phyloP scores from a whole-genome alignment of 1,284 basidiomycete genomes.

The Ganoderma multipileum region DNA sequence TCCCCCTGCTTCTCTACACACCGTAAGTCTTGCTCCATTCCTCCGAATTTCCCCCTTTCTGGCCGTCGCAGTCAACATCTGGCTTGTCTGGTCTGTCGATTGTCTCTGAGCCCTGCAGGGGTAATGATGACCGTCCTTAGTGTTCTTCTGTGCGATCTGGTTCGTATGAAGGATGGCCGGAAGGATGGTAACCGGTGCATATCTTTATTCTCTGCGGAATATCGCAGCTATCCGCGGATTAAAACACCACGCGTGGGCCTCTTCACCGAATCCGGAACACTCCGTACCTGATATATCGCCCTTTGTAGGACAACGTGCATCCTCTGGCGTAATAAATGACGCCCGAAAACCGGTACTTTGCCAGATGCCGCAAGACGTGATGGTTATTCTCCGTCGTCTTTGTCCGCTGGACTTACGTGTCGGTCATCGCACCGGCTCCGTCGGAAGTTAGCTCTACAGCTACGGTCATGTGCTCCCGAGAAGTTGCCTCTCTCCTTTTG shows the following conservation, averaged over 20 bases:
- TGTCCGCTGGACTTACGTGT: background rate
- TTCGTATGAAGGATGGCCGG: background rate
- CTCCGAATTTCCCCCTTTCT: slow-evolving; percentile 29
- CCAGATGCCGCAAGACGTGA: background rate
- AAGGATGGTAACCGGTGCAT: background rate
- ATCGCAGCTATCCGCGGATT: slow-evolving; percentile 12
- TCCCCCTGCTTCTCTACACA: slow-evolving; percentile 10
- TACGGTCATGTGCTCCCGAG: background rate
- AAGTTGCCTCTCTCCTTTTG: background rate
- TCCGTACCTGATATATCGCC: background rate
- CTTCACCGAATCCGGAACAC: background rate
- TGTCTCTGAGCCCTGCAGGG: background rate
- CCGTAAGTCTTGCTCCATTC: slow-evolving; percentile 22
- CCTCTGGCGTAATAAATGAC: background rate
- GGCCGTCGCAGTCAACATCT: background rate
- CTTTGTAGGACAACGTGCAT: background rate
- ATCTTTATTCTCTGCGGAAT: slow-evolving; percentile 12
- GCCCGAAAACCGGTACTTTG: background rate
- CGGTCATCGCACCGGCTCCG: background rate
- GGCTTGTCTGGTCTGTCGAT: background rate
- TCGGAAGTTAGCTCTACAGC: background rate
- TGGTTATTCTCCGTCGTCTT: slow-evolving; percentile 7
- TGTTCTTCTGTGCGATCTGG: background rate
- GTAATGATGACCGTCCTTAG: background rate
- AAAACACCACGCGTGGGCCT: background rate